These are phyloP conservation scores for Suillus decipiens DNA, from an alignment of 768 basidiomycete species.

Conservation along the genomic window DNA sequence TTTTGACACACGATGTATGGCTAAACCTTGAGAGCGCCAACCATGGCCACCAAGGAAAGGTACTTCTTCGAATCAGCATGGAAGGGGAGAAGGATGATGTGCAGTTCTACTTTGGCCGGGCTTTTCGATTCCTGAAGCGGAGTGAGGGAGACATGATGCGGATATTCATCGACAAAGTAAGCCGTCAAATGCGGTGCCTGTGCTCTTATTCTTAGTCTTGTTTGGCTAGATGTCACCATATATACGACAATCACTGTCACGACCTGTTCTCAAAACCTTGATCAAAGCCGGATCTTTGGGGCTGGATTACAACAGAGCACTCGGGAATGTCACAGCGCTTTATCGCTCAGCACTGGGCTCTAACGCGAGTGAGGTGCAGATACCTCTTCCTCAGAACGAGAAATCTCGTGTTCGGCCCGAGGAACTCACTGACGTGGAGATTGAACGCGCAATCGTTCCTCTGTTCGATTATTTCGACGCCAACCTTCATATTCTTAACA, in stretches of 20 bases:
- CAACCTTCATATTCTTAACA: slow-evolving; percentile 89
- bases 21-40: slow-evolving; percentile 75
- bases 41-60: slow-evolving; percentile 59
- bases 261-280: slow-evolving; percentile 72
- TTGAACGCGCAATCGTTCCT: slow-evolving; percentile 88
- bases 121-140: slow-evolving; percentile 89
- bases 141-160: slow-evolving; percentile 95
- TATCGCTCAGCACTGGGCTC: slow-evolving; percentile 77
- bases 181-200: neutral
- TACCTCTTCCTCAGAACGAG: slow-evolving; percentile 73
- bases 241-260: slow-evolving; percentile 84
- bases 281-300: slow-evolving; percentile 56
- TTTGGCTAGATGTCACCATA: slow-evolving; percentile 84
- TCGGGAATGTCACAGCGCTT: slow-evolving; percentile 79
- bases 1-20: slow-evolving; percentile 89
- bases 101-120: slow-evolving; percentile 95
- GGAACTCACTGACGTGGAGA: slow-evolving; percentile 88
- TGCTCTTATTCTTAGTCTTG: slow-evolving; percentile 1
- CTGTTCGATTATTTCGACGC: slow-evolving; percentile 97
- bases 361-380: slow-evolving; percentile 68
- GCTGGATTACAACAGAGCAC: slow-evolving; percentile 87
- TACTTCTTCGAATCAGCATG: slow-evolving; percentile 91
- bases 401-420: slow-evolving; percentile 79
- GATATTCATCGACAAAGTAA: slow-evolving; percentile 95
- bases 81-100: slow-evolving; percentile 99